Conservation (phyloP, 2,329 filamentous ascomycete species). For the Monilinia polystroma region DNA sequence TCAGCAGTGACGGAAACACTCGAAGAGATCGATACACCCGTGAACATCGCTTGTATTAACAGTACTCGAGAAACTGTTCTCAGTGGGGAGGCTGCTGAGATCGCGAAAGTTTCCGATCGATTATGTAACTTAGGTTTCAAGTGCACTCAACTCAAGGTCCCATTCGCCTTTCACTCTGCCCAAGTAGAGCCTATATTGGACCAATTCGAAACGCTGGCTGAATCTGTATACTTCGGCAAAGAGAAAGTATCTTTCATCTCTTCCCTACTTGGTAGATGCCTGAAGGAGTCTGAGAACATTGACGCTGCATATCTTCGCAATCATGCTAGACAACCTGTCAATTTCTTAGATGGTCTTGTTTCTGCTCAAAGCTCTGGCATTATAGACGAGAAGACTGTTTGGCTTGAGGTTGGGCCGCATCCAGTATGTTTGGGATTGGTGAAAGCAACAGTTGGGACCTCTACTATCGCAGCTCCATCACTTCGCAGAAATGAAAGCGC, state of each 20-base stretch:
- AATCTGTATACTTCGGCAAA: slow-evolving; percentile 53
- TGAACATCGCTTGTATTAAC: slow-evolving; percentile 24
- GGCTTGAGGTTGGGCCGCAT: slow-evolving; percentile 73
- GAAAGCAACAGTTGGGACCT: slow-evolving; percentile 55
- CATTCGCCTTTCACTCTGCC: slow-evolving; percentile 64
- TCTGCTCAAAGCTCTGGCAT: slow-evolving; percentile 56
- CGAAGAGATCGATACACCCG: slow-evolving; percentile 1
- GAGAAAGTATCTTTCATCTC: slow-evolving; percentile 63
- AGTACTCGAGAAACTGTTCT: slow-evolving; percentile 23
- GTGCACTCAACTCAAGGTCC: slow-evolving; percentile 59
- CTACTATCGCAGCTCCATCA: slow-evolving; percentile 56
- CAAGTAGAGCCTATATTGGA: slow-evolving; percentile 63
- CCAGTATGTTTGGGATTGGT: slow-evolving; percentile 68
- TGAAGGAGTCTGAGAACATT: slow-evolving; percentile 55
- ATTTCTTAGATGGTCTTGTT: slow-evolving; percentile 59
- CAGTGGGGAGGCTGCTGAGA: slow-evolving; percentile 45
- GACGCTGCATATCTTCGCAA: slow-evolving; percentile 61
- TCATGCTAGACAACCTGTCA: slow-evolving; percentile 65
- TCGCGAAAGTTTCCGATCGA: slow-evolving; percentile 44
- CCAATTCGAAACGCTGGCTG: slow-evolving; percentile 55
- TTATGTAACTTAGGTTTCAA: slow-evolving; percentile 45
- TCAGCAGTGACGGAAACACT: slow-evolving; percentile 31
- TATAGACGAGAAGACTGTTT: slow-evolving; percentile 66
- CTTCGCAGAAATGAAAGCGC: slow-evolving; percentile 61
- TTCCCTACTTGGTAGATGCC: slow-evolving; percentile 59